Evolutionary conservation across 2,329 filamentous ascomycete species (phyloP).

Genomic region (Dactylellina sp.): DNA sequence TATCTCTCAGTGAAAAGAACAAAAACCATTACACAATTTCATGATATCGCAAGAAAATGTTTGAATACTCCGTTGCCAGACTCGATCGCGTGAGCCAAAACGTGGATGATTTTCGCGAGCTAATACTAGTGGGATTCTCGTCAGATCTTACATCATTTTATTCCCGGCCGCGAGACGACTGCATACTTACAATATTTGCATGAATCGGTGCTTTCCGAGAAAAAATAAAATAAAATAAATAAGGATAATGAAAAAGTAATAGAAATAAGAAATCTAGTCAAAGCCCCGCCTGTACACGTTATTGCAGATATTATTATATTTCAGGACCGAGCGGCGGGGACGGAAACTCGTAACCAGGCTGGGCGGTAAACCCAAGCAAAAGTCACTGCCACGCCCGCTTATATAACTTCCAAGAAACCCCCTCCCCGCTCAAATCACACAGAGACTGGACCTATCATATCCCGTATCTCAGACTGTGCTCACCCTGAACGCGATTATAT

Average conservation of each 20-base stretch:
- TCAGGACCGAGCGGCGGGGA: neutral
- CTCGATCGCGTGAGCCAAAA: no score
- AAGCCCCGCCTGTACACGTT: no score
- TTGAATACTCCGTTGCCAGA: constrained; percentile 11
- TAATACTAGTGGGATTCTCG: constrained; percentile 2
- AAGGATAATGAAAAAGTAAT: no score
- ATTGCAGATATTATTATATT: neutral
- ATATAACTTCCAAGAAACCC: constrained; percentile 21
- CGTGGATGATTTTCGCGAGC: neutral
- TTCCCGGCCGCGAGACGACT: neutral
- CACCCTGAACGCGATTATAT: constrained; percentile 12
- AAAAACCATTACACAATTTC: constrained; percentile 1
- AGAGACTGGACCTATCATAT: no score
- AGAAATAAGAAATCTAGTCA: no score
- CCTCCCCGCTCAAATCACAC: neutral
- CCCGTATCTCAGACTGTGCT: neutral
- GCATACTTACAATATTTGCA: no score
- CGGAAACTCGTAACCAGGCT: constrained; percentile 10
- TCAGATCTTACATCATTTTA: neutral
- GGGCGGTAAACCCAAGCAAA: neutral
- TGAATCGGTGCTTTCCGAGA: no score
- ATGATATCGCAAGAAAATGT: constrained; percentile 3
- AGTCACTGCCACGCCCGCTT: constrained; percentile 35
- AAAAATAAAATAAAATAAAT: no score
- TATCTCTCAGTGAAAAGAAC: constrained; percentile 13